These are phyloP conservation scores for Samsoniella hepiali DNA, from an alignment of 2,329 filamentous ascomycete species.

Conservation along the genomic window DNA sequence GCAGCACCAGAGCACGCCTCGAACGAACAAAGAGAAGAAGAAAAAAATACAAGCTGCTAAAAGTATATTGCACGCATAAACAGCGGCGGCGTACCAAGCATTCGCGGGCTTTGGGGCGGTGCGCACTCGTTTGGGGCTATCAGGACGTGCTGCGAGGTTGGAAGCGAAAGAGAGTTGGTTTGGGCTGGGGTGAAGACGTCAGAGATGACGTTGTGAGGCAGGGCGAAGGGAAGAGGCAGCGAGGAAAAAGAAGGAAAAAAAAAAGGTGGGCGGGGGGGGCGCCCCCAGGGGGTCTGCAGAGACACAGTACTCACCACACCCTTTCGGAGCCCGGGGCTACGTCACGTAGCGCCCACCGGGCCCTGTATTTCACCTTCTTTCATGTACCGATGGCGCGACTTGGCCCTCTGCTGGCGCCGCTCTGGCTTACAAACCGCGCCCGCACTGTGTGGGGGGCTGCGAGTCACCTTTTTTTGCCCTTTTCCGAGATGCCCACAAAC, in stretches of 20 bases:
- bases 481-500: neutral
- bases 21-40: neutral
- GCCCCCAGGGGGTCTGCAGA: neutral
- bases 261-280: slow-evolving; percentile 23
- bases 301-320: neutral
- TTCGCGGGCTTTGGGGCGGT: neutral
- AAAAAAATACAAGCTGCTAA: slow-evolving; percentile 23
- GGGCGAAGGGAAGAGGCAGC: slow-evolving; percentile 26
- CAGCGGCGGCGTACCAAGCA: neutral
- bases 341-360: too few relatives aligned
- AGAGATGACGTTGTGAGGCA: slow-evolving; percentile 46
- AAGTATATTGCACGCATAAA: slow-evolving; percentile 17
- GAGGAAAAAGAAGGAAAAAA: slow-evolving; percentile 34
- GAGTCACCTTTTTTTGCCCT: too few relatives aligned
- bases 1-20: neutral
- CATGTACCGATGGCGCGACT: slow-evolving; percentile 15
- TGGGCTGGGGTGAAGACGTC: slow-evolving; percentile 40
- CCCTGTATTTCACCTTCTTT: neutral
- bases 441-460: slow-evolving; percentile 10
- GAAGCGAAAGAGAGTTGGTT: slow-evolving; percentile 19
- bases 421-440: slow-evolving; percentile 8
- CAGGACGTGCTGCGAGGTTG: slow-evolving; percentile 4
- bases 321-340: too few relatives aligned
- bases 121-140: neutral
- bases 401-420: slow-evolving; percentile 4